These are phyloP conservation scores for Syncephalastrum monosporum DNA, from an alignment of 371 early-diverging fungal species.

Conservation along the genomic window DNA sequence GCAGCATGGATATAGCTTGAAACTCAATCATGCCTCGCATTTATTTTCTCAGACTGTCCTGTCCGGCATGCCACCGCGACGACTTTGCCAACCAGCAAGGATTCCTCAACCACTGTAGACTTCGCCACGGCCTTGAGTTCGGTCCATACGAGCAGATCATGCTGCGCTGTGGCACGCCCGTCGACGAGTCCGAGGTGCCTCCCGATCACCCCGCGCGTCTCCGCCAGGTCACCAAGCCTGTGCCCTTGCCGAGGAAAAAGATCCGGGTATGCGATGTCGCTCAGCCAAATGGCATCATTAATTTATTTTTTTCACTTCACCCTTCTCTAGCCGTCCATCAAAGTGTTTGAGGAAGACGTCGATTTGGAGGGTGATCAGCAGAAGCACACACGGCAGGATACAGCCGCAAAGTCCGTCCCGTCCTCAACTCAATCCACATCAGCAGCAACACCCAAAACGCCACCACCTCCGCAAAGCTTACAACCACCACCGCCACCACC, in stretches of 20 bases:
- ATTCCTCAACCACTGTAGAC: constrained; percentile 78
- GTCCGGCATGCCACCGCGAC: constrained; percentile 57
- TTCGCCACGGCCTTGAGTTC: constrained; percentile 69
- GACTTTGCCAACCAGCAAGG: constrained; percentile 77
- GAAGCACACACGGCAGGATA: not conserved
- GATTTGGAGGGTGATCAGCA: constrained; percentile 55
- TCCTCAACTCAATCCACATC: not conserved
- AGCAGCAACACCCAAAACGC: not conserved
- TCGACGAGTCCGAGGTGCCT: constrained; percentile 66
- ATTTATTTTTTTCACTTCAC: not conserved
- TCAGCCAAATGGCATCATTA: not conserved
- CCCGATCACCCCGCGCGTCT: constrained; percentile 54
- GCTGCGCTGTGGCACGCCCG: constrained; percentile 63
- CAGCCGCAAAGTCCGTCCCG: not conserved
- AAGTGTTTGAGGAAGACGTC: constrained; percentile 71
- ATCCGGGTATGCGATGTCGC: constrained; percentile 29
- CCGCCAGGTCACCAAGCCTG: constrained; percentile 28
- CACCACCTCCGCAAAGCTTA: not conserved
- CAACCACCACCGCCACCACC: not conserved
- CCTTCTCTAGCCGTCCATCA: constrained; percentile 58
- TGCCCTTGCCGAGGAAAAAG: constrained; percentile 23
- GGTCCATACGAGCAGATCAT: constrained; percentile 71
- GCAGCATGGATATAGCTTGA: not conserved
- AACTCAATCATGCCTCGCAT: not conserved
- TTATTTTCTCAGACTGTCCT: constrained; percentile 37